Percentiles rank a stretch among this genome's conserved stretches.
Conservation (phyloP, 495 filamentous ascomycete species). For the Podospora pseudopauciseta region DNA sequence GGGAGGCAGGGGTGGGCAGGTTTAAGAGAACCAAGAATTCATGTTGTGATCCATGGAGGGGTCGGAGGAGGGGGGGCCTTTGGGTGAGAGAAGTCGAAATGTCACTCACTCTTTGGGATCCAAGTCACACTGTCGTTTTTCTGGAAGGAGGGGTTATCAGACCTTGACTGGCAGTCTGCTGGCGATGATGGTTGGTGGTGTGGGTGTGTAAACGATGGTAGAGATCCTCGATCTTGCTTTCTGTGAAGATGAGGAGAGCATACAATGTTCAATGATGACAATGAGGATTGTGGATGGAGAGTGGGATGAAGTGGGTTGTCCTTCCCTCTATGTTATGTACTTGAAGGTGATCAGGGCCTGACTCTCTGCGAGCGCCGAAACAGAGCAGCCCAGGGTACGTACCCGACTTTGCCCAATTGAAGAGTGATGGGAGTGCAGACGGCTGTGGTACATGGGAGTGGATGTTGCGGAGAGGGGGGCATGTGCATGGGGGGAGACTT, state of each 20-base stretch:
- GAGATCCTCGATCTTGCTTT: not conserved
- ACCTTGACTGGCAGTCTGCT: constrained; percentile 18
- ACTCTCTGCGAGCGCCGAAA: constrained; percentile 14
- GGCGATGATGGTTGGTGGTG: constrained; percentile 2
- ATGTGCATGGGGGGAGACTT: constrained; percentile 24
- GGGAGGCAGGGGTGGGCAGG: constrained; percentile 16
- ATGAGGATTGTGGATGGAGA: constrained; percentile 24
- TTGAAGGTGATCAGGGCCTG: constrained; percentile 27
- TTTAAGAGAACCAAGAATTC: constrained; percentile 6
- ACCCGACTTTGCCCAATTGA: constrained; percentile 27
- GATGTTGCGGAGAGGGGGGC: constrained; percentile 27
- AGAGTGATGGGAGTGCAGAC: constrained; percentile 21
- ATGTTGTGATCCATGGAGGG: not conserved
- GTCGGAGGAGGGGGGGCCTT: constrained; percentile 8
- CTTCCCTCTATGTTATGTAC: constrained; percentile 30
- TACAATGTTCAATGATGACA: constrained; percentile 24
- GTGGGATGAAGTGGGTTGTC: constrained; percentile 21
- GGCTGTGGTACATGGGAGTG: constrained; percentile 29
- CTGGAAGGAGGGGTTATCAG: constrained; percentile 32
- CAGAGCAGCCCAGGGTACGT: constrained; percentile 20
- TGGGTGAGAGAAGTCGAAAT: constrained; percentile 19
- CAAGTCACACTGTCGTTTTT: constrained; percentile 34
- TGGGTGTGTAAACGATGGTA: not conserved
- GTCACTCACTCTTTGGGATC: constrained; percentile 32
- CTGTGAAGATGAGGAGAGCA: constrained; percentile 17